Conservation (phyloP, 495 filamentous ascomycete species). For the Acidomyces sp. region DNA sequence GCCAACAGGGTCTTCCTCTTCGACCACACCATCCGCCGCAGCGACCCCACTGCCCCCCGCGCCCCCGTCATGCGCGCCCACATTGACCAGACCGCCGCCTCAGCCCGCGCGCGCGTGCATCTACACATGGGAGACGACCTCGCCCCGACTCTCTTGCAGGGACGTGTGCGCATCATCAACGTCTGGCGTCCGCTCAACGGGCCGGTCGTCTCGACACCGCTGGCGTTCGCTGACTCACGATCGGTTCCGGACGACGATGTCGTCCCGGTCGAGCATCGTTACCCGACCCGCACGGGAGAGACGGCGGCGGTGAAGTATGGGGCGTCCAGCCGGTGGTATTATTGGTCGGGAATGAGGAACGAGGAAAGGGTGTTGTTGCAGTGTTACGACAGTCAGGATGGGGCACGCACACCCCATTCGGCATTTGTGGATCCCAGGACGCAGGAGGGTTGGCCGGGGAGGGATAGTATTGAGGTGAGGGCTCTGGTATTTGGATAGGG, state of each 20-base stretch:
- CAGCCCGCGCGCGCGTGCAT: constrained; percentile 49
- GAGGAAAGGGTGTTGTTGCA: constrained; percentile 67
- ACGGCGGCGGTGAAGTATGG: constrained; percentile 59
- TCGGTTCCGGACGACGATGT: constrained; percentile 51
- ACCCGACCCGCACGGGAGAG: constrained; percentile 58
- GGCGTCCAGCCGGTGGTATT: constrained; percentile 54
- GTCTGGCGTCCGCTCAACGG: constrained; percentile 72
- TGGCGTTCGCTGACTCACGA: constrained; percentile 55
- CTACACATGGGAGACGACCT: constrained; percentile 47
- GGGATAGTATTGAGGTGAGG: constrained; percentile 79
- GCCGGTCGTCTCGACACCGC: constrained; percentile 55
- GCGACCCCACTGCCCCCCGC: constrained; percentile 38
- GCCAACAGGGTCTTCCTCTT: constrained; percentile 57
- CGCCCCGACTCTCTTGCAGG: constrained; percentile 44
- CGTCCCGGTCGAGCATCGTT: constrained; percentile 60
- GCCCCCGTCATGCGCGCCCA: constrained; percentile 59
- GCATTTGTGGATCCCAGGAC: constrained; percentile 64
- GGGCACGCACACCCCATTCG: constrained; percentile 62
- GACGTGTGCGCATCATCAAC: constrained; percentile 70
- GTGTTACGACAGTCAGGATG: constrained; percentile 60
- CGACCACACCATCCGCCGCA: constrained; percentile 78
- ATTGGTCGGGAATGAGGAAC: constrained; percentile 63
- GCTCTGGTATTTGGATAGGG: constrained; percentile 67
- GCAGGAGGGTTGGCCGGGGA: constrained; percentile 34
- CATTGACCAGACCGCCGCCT: constrained; percentile 67